Percentiles rank a stretch among this genome's conserved stretches.
Conservation (phyloP, 2,329 filamentous ascomycete genomes). For the Trichoderma simmonsii region DNA sequence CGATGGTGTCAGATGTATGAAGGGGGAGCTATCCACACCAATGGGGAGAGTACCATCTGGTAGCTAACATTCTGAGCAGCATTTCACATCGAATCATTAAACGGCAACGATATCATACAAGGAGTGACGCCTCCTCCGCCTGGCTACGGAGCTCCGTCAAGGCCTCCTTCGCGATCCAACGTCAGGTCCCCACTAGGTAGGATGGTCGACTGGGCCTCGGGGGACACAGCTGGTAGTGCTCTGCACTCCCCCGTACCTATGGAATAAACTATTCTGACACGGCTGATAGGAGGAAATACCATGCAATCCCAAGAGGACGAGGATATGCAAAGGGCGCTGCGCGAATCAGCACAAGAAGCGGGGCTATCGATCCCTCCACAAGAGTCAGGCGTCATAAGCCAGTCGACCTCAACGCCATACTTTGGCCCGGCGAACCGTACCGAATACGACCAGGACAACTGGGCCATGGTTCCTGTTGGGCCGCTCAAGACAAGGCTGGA, state of each 20-base stretch:
- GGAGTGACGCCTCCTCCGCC: conserved; percentile 42
- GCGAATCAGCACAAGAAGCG: conserved; percentile 53
- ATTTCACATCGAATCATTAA: conserved; percentile 55
- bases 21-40: not conserved
- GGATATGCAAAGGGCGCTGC: conserved; percentile 55
- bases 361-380: conserved; percentile 43
- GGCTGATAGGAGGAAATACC: conserved; percentile 35
- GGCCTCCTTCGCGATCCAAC: conserved; percentile 60
- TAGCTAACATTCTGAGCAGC: conserved; percentile 36
- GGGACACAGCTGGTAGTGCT: conserved; percentile 41
- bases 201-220: conserved; percentile 47
- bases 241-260: conserved; percentile 11
- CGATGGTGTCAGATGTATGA: conserved; percentile 44
- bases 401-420: conserved; percentile 39
- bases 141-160: conserved; percentile 50
- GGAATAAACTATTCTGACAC: conserved; percentile 26
- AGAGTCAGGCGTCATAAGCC: conserved; percentile 49
- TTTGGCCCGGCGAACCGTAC: conserved; percentile 60
- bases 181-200: conserved; percentile 55
- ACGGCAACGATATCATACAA: conserved; percentile 43
- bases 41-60: not conserved
- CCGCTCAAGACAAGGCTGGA: conserved; percentile 26
- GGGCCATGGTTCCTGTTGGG: conserved; percentile 54
- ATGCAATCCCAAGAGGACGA: conserved; percentile 48
- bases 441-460: conserved; percentile 54